These are phyloP conservation scores for Ambrosia hybrid DNA, from an alignment of 140 eudicot species.

Conservation along the genomic window DNA sequence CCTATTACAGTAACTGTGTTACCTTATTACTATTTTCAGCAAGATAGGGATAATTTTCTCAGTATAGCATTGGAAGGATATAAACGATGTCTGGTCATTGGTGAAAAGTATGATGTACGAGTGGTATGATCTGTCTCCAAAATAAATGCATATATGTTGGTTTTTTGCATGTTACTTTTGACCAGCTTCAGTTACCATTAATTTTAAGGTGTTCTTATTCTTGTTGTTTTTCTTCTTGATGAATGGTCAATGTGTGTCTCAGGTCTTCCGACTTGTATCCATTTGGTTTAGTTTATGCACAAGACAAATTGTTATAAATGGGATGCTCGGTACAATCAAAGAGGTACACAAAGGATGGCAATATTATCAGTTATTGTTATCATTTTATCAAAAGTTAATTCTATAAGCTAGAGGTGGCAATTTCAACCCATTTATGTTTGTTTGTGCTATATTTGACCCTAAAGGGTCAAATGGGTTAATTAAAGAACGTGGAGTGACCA, in stretches of 20 bases:
- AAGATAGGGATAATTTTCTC: slow-evolving; percentile 88
- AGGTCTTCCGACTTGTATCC: slow-evolving; percentile 98
- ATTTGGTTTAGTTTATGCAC: slow-evolving; percentile 81
- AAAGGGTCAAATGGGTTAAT: too few species aligned
- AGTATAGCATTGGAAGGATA: slow-evolving; percentile 83
- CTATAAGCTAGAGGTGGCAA: too few species aligned
- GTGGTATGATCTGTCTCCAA: slow-evolving; percentile 60
- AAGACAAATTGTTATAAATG: slow-evolving; percentile 65
- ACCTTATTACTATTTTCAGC: slow-evolving; percentile 48
- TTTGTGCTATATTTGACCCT: too few species aligned
- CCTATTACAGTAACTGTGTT: neutral
- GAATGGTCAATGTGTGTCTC: slow-evolving; percentile 29
- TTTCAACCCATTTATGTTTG: too few species aligned
- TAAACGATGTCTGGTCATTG: slow-evolving; percentile 72
- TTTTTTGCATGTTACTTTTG: slow-evolving; percentile 11
- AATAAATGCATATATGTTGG: slow-evolving; percentile 5
- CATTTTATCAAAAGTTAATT: too few species aligned
- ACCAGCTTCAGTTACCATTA: neutral
- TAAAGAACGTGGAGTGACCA: too few species aligned
- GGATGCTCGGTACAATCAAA: slow-evolving; percentile 72
- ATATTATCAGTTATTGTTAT: slow-evolving; percentile 6
- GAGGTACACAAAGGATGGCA: slow-evolving; percentile 53
- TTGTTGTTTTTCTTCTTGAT: slow-evolving; percentile 11
- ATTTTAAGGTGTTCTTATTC: neutral
- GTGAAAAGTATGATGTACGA: slow-evolving; percentile 88